Evolutionary conservation across 768 basidiomycete species (phyloP), one percentile per base, ranked within the genome.

Genomic region (Mrakia frigida): DNA sequence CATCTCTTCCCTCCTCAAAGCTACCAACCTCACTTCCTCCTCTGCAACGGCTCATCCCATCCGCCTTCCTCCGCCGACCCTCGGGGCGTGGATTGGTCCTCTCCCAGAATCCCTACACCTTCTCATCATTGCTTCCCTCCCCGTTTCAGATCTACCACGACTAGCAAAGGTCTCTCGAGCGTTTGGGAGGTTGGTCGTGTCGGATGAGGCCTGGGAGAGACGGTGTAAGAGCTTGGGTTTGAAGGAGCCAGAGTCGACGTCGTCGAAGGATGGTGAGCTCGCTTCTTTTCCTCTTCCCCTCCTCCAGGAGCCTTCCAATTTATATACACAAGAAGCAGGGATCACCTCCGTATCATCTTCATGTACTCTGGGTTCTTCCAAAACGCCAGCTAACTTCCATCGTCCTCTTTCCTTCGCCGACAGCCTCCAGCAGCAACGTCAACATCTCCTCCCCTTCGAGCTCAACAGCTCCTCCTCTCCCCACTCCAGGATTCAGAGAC

Each of bases 31-130:
- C 39, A 52, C 43, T n/a, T 23, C 60, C 18, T 65, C 63, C 25
- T 41, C 61, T 0, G 31, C 25, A 5, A 28, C 60, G 16, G 18
- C 46, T 16, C 77, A 43, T 46, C 72, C 78, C 56, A 79, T 73
- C 69, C 75, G 52, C 79, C 53, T 41, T 70, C 77, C 74, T 65
- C 81, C 60, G 69, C 76, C 28, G 79, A 79, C 35, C 83, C 80
- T 77, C 2, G 76, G 76, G 7, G 76, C 76, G 0, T 86, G 87
- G 79, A 88, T 96, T 71, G 96, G 96, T 14, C 88, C 87, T 37
- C 88, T 97, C 18, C 94, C 96, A 6, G 86, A 87, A 28, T 89
- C 90, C 78, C 84, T 96, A 6, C 91, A 95, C 81, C 84, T 92
- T 35, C 85, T 90, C 63, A 86, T 98, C 77, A 85, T 97, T 78